A percentile compares a stretch with the other conserved stretches of the same genome.
Conservation (phyloP, 2,329 filamentous ascomycete species). For the Paecilomyces fulvus region DNA sequence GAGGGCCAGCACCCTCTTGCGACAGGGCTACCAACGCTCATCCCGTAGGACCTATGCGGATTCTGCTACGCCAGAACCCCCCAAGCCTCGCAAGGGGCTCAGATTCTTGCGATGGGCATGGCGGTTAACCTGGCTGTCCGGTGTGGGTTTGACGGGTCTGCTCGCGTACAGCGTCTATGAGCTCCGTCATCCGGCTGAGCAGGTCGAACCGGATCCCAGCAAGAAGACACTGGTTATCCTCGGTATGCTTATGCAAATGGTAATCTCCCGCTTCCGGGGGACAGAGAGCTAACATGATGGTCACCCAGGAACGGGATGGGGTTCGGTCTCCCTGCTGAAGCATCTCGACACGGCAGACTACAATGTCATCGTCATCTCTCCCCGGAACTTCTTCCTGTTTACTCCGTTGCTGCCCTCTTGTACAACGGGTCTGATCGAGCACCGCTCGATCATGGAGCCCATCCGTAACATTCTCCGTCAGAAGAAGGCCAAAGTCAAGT, state of each 20-base stretch:
- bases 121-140: conserved; percentile 70
- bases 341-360: conserved; percentile 99
- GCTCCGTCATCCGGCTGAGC: conserved; percentile 71
- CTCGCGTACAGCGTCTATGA: conserved; percentile 75
- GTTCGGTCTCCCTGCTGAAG: conserved; percentile 90
- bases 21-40: conserved; percentile 22
- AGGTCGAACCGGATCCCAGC: conserved; percentile 66
- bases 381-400: conserved; percentile 99
- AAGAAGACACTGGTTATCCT: conserved; percentile 98
- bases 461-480: conserved; percentile 91
- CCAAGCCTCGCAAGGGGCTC: conserved; percentile 52
- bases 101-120: conserved; percentile 69
- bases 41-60: conserved; percentile 46
- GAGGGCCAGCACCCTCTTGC: conserved; percentile 13
- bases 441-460: conserved; percentile 99
- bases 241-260: conserved; percentile 60
- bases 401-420: conserved; percentile 94
- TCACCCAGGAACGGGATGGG: conserved; percentile 81
- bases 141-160: conserved; percentile 60
- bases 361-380: conserved; percentile 96
- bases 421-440: conserved; percentile 94
- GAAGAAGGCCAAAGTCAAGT: conserved; percentile 89
- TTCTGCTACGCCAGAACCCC: conserved; percentile 24
- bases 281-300: conserved; percentile 14
- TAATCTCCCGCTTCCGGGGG: not conserved